Evolutionary conservation across 306 rosid genomes (phyloP).

Genomic region (Geum urbanum): DNA sequence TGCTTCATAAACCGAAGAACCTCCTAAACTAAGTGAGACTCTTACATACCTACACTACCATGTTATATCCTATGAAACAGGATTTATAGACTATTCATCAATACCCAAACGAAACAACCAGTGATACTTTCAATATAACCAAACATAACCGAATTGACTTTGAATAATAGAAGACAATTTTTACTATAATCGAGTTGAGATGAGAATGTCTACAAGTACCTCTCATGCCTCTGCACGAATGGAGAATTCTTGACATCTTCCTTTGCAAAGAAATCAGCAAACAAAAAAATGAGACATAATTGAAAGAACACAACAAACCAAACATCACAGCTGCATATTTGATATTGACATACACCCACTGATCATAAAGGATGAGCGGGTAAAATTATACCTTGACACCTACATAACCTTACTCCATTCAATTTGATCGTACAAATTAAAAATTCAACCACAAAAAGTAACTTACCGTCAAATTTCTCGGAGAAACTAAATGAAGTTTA

Average conservation of each 20-base stretch:
- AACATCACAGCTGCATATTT: too few relatives aligned
- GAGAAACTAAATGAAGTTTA: too few relatives aligned
- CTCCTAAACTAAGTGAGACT: background rate
- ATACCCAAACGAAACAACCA: background rate
- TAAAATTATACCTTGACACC: too few relatives aligned
- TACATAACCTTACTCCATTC: too few relatives aligned
- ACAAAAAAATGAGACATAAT: background rate
- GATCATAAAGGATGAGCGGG: too few relatives aligned
- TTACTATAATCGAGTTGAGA: slow-evolving; percentile 2
- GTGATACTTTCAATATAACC: too few relatives aligned
- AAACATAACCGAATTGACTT: too few relatives aligned
- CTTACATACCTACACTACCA: background rate
- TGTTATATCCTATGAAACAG: background rate
- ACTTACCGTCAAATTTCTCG: too few relatives aligned
- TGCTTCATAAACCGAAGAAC: background rate
- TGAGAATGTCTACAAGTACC: slow-evolving; percentile 28
- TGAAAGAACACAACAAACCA: background rate
- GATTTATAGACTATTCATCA: background rate
- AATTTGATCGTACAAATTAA: too few relatives aligned
- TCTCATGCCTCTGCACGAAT: slow-evolving; percentile 65
- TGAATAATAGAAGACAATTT: background rate
- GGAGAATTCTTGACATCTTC: slow-evolving; percentile 76
- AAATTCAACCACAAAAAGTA: too few relatives aligned
- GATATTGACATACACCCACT: too few relatives aligned
- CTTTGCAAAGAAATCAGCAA: slow-evolving; percentile 35